Evolutionary conservation across 2,329 filamentous ascomycete genomes (phyloP), one percentile per base, ranked within the genome.

Genomic region (Cladosporium sp.): DNA sequence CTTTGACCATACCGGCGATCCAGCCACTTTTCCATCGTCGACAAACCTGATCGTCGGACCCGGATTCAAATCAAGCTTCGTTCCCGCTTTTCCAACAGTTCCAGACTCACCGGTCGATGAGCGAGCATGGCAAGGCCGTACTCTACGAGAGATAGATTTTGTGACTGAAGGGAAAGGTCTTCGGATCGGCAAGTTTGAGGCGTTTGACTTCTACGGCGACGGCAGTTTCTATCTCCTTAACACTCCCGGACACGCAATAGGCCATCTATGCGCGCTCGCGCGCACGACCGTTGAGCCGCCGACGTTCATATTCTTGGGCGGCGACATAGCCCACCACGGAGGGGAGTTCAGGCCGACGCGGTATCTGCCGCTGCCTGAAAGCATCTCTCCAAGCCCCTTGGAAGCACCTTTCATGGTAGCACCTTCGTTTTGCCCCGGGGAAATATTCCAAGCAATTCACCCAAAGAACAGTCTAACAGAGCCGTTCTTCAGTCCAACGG

Each of bases 171-270:
- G 66, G 23, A 67, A 66, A 6, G 64, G 78, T 7, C 71, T 77
- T 54, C 67, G 59, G n/a, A 78, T 83, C 18, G 82, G 80, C 2
- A 68, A 74, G 7, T 83, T 83, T 69, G 66, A 74, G 16, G 82
- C 82, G 4, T 70, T 76, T 30, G 85, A 87, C 70, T 86, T 80
- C 70, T 87, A 86, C 65, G 79, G 80, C 2, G 85, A 87, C 69
- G 84, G 84, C 0, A 81, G 77, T 23, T 83, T 87, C 67, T 86
- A 85, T 70, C 76, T 87, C 5, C 75, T 87, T 30, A 75, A 84
- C 68, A 78, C 79, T 2, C 83, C 84, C 0, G 85, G 85, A 1
- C 84, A 86, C 69, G 78, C 82, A 0, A 72, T 82, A 3, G 83
- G 82, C 1, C 83, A 85, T 68, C 73, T 84, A 21, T 79, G 78